Evolutionary conservation across 1,284 basidiomycete genomes (phyloP).

Genomic region (Ceratobasidium theobromae): DNA sequence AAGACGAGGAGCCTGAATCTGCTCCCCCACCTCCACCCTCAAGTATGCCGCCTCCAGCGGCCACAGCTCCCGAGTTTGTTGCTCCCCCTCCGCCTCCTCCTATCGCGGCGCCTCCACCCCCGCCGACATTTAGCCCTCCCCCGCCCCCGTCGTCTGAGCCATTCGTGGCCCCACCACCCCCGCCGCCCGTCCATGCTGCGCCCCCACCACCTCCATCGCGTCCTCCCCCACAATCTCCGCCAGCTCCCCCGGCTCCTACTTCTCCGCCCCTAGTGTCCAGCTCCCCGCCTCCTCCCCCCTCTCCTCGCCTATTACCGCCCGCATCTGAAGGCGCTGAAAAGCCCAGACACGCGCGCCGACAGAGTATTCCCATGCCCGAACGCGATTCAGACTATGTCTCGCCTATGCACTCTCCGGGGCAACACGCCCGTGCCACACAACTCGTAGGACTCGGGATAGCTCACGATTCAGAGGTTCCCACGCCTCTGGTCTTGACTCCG

Average conservation of each 20-base stretch:
- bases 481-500: not conserved
- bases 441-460: not conserved
- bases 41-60: slow-evolving; percentile 24
- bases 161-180: slow-evolving; percentile 6
- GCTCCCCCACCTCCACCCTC: not conserved
- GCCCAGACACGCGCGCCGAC: not conserved
- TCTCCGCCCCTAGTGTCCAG: slow-evolving; percentile 1
- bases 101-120: slow-evolving; percentile 3
- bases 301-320: not conserved
- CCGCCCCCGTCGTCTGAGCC: too few relatives aligned
- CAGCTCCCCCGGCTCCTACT: slow-evolving; percentile 7
- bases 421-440: slow-evolving; percentile 4
- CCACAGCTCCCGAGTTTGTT: not conserved
- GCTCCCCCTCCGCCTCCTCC: slow-evolving; percentile 1
- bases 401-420: not conserved
- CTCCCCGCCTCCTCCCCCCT: not conserved
- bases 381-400: slow-evolving; percentile 10
- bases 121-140: not conserved
- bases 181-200: not conserved
- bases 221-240: not conserved
- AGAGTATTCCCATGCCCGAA: slow-evolving; percentile 4
- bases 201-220: slow-evolving; percentile 3
- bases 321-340: not conserved
- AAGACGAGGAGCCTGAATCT: too few relatives aligned
- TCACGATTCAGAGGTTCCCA: not conserved